Conservation (phyloP, 306 rosid species). For the Cicer arietinum region DNA sequence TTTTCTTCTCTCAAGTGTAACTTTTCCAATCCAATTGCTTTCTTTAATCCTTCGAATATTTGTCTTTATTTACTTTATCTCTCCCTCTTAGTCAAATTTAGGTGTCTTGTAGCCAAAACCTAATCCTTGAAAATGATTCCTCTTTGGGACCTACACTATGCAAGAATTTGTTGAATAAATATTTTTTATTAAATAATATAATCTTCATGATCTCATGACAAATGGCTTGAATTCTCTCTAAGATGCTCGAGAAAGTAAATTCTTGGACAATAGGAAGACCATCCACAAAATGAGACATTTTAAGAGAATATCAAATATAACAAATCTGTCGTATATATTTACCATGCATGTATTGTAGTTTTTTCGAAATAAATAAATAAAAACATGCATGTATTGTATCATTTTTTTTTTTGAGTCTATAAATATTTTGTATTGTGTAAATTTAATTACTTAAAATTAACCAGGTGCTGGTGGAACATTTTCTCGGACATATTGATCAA, state of each 20-base stretch:
- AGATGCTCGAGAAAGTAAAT: constrained; percentile 58
- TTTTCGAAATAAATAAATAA: not conserved
- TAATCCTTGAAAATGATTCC: constrained; percentile 64
- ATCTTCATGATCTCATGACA: constrained; percentile 46
- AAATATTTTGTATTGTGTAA: too few relatives aligned
- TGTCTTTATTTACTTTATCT: constrained; percentile 68
- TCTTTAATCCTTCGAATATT: constrained; percentile 75
- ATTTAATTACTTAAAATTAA: too few relatives aligned
- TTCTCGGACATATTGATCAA: too few relatives aligned
- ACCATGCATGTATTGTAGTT: constrained; percentile 45
- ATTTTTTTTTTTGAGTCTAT: too few relatives aligned
- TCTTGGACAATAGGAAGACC: constrained; percentile 50
- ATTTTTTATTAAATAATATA: not conserved
- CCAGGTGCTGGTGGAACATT: too few relatives aligned
- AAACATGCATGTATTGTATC: too few relatives aligned
- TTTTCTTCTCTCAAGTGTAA: constrained; percentile 45
- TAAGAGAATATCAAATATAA: constrained; percentile 50
- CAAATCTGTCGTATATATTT: constrained; percentile 40
- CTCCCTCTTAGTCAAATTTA: constrained; percentile 54
- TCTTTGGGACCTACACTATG: constrained; percentile 57
- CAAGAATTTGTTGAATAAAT: constrained; percentile 23
- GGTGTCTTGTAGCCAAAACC: constrained; percentile 58
- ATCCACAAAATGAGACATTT: constrained; percentile 50
- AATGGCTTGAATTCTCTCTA: constrained; percentile 55
- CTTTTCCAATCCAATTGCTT: constrained; percentile 49